Evolutionary conservation across 495 filamentous ascomycete genomes (phyloP), one percentile per base, ranked within the genome.

Genomic region (Penicillium salamii): DNA sequence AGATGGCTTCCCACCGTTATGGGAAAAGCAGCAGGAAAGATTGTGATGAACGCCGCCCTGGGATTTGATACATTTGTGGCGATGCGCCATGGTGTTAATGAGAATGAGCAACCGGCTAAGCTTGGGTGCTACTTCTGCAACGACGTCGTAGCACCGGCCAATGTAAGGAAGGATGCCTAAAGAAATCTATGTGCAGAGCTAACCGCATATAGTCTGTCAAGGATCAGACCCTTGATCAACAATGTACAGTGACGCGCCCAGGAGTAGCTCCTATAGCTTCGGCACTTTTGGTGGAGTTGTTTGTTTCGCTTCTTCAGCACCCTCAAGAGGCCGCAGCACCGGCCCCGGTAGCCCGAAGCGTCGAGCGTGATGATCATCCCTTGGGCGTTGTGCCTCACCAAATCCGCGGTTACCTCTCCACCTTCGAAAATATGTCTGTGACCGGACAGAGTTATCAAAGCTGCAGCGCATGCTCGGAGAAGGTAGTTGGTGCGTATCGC

Each of bases 121-220:
- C 77, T 97, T 20, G 93, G 93, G 9, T 98, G 93, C 60, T 98
- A 98, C 63, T 98, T 97, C 66, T 98, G 93, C 72, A 97, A 95
- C 61, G 93, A 98, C 65, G 92, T 98, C 35, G 93, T 98, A 24
- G 89, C 90, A 35, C 93, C 93, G 21, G 87, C 85, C 54, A 91
- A 98, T 71, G 91, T 95, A 77, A 83, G 88, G 29, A 32, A 5
- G 78, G 50, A 14, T 11, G 20, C 43, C 20, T 4, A 31, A 32
- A 1, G 24, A 18, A 24, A 18, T 12, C 7, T 46, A 28, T 32
- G 20, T 29, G 36, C 23, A 33, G 43, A 55, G 46, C 80, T 85
- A 54, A 87, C 63, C 38, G 18, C 35, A n/a, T 7, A 46, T 53
- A 95, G 89, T 96, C 91, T 19, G 75, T 95, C 61, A 92, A 90